Evolutionary conservation across 176 grass and related monocot genomes (phyloP).

Genomic region (Lolium multiflorum): DNA sequence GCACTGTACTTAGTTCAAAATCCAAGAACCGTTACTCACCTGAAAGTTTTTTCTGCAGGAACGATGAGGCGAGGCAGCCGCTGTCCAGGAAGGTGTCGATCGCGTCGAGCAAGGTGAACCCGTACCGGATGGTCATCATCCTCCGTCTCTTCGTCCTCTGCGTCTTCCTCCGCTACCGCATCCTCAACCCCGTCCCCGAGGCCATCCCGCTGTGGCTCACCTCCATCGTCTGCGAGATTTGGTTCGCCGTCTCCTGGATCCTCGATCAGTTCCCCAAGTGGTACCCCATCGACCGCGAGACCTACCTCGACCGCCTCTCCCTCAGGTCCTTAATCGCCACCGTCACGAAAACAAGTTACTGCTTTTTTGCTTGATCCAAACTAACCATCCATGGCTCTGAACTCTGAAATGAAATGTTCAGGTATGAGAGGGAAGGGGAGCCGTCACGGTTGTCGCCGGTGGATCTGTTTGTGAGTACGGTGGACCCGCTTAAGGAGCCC

Average conservation of each 20-base stretch:
- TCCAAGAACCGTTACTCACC: background rate
- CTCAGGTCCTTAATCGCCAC: constrained; percentile 46
- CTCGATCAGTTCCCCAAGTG: constrained; percentile 99
- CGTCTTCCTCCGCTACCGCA: constrained; percentile 87
- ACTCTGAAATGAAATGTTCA: constrained; percentile 32
- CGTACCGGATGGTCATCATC: constrained; percentile 92
- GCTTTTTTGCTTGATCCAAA: background rate
- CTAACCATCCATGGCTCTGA: background rate
- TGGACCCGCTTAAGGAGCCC: constrained; percentile 96
- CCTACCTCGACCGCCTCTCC: constrained; percentile 92
- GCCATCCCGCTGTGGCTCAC: constrained; percentile 89
- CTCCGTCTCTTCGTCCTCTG: constrained; percentile 79
- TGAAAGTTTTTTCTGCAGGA: constrained; percentile 36
- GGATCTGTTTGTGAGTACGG: constrained; percentile 92
- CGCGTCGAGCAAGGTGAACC: constrained; percentile 97
- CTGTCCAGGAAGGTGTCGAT: constrained; percentile 97
- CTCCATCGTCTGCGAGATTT: constrained; percentile 93
- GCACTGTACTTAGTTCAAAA: background rate
- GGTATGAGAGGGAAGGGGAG: constrained; percentile 93
- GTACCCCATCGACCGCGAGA: constrained; percentile 96
- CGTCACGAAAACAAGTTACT: background rate
- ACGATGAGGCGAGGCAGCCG: constrained; percentile 91
- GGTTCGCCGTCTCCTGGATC: constrained; percentile 97
- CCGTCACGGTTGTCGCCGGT: constrained; percentile 81
- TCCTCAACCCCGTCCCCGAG: constrained; percentile 81